Evolutionary conservation across 1,284 basidiomycete genomes (phyloP), one percentile per base, ranked within the genome.

Genomic region (Trametes pubescens): DNA sequence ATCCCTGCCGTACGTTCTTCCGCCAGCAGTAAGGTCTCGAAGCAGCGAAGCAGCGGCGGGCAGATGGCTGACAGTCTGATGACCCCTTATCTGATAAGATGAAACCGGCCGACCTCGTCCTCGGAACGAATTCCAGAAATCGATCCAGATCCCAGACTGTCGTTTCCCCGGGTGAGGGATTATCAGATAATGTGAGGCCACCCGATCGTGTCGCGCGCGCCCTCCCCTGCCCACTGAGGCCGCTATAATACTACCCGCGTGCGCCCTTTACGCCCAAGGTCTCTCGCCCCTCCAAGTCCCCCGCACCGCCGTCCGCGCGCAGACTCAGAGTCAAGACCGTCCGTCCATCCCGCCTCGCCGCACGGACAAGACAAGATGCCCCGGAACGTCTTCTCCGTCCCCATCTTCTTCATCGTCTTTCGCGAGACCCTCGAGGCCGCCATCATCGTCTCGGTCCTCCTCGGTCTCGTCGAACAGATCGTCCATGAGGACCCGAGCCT

Each of bases 341-440:
- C 47, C 51, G 51, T 54, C 61, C 62, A 35, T 14, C 40, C 18
- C 32, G 29, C 37, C 34, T 10, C 51, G 35, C 49, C 21, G 40
- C 43, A 21, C 32, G 24, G 35, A 34, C 52, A 46, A 43, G 46
- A 21, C 57, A 67, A 68, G 60, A 91, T 90, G 88, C 79, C 83
- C 48, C 80, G 81, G 67, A 83, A 86, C 73, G 79, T 93, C 64
- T 94, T 94, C 78, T 92, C 90, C 64, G 82, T 92, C 58, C 86
- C 92, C 72, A 91, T 94, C 67, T 95, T 93, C 80, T 93, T 96
- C 84, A 94, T 95, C 76, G 86, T 94, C 73, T 93, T 96, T 71
- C 87, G 95, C 68, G 94, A 97, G 83, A 90, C 92, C 1, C 84
- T 97, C 68, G 94, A 97, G 80, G 92, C 93, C 9, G 89, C 88